Conservation (phyloP, 352 stramenopile species). For the Pythium volutum region DNA sequence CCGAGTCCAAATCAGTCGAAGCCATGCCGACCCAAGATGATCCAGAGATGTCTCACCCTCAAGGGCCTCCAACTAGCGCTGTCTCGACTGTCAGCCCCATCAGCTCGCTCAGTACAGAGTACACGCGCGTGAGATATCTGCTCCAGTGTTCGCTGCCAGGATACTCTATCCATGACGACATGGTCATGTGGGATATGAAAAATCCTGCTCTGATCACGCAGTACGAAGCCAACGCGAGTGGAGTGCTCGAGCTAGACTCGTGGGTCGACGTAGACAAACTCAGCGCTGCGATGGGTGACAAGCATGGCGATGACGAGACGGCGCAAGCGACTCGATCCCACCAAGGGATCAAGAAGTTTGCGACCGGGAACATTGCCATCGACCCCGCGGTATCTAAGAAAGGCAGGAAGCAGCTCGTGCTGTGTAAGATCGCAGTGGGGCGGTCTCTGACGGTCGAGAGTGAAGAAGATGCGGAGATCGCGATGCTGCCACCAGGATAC, state of each 20-base stretch:
- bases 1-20: background rate
- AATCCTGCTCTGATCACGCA: slow-evolving; percentile 53
- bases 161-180: slow-evolving; percentile 48
- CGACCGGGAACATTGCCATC: slow-evolving; percentile 52
- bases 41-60: slow-evolving; percentile 10
- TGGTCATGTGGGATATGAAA: slow-evolving; percentile 73
- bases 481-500: slow-evolving; percentile 49
- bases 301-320: slow-evolving; percentile 23
- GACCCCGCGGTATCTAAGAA: slow-evolving; percentile 17
- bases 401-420: slow-evolving; percentile 51
- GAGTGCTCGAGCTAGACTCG: slow-evolving; percentile 67
- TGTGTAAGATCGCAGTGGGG: slow-evolving; percentile 75
- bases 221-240: slow-evolving; percentile 47
- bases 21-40: background rate
- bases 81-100: slow-evolving; percentile 51
- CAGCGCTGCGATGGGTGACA: slow-evolving; percentile 49
- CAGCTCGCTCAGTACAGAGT: slow-evolving; percentile 46
- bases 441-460: slow-evolving; percentile 44
- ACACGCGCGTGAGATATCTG: slow-evolving; percentile 60
- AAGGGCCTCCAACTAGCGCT: slow-evolving; percentile 31
- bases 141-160: slow-evolving; percentile 58
- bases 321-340: background rate
- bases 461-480: slow-evolving; percentile 41
- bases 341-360: slow-evolving; percentile 64
- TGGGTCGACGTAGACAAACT: slow-evolving; percentile 74